Conservation (phyloP, 345 rosid genomes). For the Linum lewisii region DNA sequence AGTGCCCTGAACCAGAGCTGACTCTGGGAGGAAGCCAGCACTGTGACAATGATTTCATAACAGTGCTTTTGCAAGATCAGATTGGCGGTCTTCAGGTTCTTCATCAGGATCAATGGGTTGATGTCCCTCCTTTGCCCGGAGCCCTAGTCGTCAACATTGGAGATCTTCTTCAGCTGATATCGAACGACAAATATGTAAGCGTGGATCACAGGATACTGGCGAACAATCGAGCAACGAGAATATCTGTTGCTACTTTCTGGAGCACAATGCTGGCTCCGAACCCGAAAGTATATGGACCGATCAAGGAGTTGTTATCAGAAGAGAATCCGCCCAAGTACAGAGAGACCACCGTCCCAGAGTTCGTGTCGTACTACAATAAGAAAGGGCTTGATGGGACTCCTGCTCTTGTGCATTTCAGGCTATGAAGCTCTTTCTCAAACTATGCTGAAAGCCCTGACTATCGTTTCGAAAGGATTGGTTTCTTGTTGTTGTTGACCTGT, state of each 20-base stretch:
- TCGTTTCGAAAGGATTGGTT: no score
- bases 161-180: constrained; percentile 21
- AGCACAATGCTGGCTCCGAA: neutral
- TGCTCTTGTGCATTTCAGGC: neutral
- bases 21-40: constrained; percentile 11
- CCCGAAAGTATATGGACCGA: constrained; percentile 13
- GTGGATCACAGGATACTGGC: constrained; percentile 12
- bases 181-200: constrained; percentile 15
- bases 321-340: constrained; percentile 23
- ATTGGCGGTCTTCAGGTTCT: constrained; percentile 22
- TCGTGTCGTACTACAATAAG: neutral
- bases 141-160: no score
- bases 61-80: constrained; percentile 17
- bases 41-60: constrained; percentile 16
- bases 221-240: constrained; percentile 7
- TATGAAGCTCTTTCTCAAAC: no score
- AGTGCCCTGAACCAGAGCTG: constrained; percentile 25
- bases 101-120: no score
- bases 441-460: no score
- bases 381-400: neutral
- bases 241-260: constrained; percentile 11
- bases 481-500: no score
- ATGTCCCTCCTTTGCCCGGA: no score
- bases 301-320: constrained; percentile 28
- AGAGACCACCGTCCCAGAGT: constrained; percentile 18